Conservation (phyloP, 805 yeast species). For the Cyberlindnera saturnus region DNA sequence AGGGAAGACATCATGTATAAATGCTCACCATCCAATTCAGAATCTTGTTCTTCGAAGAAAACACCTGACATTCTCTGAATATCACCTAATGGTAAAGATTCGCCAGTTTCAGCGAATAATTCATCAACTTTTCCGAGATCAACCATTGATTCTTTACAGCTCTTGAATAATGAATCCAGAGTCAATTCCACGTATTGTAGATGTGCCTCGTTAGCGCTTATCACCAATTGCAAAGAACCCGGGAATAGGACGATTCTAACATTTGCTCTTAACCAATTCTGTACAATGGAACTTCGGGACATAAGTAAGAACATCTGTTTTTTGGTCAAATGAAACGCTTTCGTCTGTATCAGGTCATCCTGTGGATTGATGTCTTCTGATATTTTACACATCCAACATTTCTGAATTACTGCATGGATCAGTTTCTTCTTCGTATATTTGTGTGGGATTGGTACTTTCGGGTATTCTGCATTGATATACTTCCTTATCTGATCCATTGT, state of each 20-base stretch:
- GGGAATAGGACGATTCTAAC: conserved; percentile 19
- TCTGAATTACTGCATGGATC: conserved; percentile 5
- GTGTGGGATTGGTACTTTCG: not conserved
- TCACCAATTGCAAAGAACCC: conserved; percentile 15
- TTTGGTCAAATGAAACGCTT: conserved; percentile 16
- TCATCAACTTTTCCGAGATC: conserved; percentile 10
- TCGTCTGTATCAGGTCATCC: conserved; percentile 13
- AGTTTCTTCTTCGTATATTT: conserved; percentile 4
- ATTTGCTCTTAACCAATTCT: conserved; percentile 22
- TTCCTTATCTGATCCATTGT: conserved; percentile 12
- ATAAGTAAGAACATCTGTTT: conserved; percentile 18
- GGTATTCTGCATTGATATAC: conserved; percentile 9
- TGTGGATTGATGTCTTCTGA: conserved; percentile 11
- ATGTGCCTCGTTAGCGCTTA: conserved; percentile 18
- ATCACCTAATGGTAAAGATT: conserved; percentile 16
- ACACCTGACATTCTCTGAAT: conserved; percentile 21
- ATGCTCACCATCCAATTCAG: not conserved
- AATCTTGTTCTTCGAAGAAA: conserved; percentile 12
- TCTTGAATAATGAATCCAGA: conserved; percentile 12
- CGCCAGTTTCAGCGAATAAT: conserved; percentile 5
- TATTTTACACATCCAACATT: conserved; percentile 15
- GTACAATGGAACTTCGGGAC: conserved; percentile 14
- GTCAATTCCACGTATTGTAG: conserved; percentile 22
- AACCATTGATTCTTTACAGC: conserved; percentile 10
- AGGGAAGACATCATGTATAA: conserved; percentile 15